phyloP scores from a whole-genome alignment of 768 basidiomycete genomes.

The Leccinum pellstonianum region DNA sequence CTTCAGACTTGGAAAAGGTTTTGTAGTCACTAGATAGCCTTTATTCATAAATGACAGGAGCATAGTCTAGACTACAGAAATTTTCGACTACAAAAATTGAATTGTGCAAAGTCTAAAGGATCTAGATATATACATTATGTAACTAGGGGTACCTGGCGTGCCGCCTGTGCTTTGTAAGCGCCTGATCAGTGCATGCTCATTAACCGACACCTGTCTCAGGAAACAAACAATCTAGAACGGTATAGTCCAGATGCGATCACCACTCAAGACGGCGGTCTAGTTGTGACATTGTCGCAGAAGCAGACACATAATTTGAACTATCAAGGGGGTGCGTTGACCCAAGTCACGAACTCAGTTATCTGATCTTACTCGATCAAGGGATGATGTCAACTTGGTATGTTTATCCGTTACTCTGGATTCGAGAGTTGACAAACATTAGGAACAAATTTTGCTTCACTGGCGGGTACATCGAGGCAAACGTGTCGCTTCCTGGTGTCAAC shows the following conservation, averaged over 20 bases:
- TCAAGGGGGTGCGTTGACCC: conserved; percentile 34
- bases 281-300: conserved; percentile 49
- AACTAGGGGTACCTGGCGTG: too few species aligned
- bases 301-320: conserved; percentile 47
- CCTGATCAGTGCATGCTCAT: conserved; percentile 19
- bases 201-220: conserved; percentile 26
- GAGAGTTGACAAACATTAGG: conserved; percentile 37
- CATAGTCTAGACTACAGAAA: too few species aligned
- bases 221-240: conserved; percentile 58
- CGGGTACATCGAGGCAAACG: conserved; percentile 66
- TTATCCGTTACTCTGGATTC: not conserved
- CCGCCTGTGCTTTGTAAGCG: too few species aligned
- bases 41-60: too few species aligned
- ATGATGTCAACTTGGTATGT: conserved; percentile 45
- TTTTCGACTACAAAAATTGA: too few species aligned
- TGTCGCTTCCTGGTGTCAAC: conserved; percentile 64
- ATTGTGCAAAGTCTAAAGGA: too few species aligned
- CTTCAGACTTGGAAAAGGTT: too few species aligned
- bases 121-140: too few species aligned
- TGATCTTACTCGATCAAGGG: conserved; percentile 37
- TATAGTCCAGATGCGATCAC: conserved; percentile 51
- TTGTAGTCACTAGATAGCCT: too few species aligned
- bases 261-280: conserved; percentile 50
- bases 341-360: conserved; percentile 16
- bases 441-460: conserved; percentile 92